phyloP scores from a whole-genome alignment of 805 yeast species.

The Schizosaccharomyces osmophilus region DNA sequence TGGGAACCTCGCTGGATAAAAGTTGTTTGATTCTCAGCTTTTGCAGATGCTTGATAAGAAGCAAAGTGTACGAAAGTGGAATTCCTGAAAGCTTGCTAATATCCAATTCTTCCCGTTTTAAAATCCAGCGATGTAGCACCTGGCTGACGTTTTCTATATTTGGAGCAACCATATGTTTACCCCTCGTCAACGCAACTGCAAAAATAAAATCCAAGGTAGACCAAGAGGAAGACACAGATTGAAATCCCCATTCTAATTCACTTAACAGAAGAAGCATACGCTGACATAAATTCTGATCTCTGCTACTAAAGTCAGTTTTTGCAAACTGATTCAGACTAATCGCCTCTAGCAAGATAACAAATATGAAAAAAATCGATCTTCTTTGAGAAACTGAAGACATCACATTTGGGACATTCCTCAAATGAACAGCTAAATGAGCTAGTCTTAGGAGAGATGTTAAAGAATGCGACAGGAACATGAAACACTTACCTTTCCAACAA shows the following conservation, averaged over 20 bases:
- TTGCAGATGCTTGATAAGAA: background rate
- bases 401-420: too few species aligned
- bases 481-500: too few species aligned
- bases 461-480: too few species aligned
- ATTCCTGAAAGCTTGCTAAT: background rate
- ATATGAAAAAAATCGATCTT: too few species aligned
- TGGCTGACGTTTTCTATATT: background rate
- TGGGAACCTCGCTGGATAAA: too few species aligned
- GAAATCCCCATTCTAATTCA: background rate
- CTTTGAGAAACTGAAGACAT: too few species aligned
- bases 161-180: background rate
- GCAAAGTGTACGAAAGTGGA: background rate
- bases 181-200: background rate
- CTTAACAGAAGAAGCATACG: background rate
- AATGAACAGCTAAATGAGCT: too few species aligned
- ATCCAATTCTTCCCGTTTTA: background rate
- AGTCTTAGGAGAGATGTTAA: too few species aligned
- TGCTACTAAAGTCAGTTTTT: too few species aligned
- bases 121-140: background rate
- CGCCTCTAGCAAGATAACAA: too few species aligned
- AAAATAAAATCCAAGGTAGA: background rate
- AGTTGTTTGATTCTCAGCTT: background rate
- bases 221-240: background rate
- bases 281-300: background rate
- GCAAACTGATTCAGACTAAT: too few species aligned